Evolutionary conservation across 164 flowering plant genomes (phyloP).

Genomic region (Vitis rupestris): DNA sequence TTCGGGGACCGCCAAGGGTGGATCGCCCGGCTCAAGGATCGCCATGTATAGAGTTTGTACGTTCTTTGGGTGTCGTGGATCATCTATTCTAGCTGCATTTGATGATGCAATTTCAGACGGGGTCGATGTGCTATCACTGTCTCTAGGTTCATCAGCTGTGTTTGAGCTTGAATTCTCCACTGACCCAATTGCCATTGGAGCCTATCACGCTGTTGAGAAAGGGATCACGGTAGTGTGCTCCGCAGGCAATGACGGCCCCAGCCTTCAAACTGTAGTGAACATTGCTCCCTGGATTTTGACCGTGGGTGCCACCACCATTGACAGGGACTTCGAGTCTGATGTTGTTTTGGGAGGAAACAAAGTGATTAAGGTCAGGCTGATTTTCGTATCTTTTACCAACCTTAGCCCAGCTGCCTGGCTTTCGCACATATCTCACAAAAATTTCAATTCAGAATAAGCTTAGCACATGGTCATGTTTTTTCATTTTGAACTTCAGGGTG

Average conservation of each 20-base stretch:
- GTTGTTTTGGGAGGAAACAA: slow-evolving; percentile 45
- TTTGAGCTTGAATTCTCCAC: slow-evolving; percentile 20
- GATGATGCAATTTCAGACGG: slow-evolving; percentile 79
- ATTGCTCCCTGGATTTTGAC: slow-evolving; percentile 84
- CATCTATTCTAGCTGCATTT: slow-evolving; percentile 61
- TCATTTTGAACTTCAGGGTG: slow-evolving; percentile 18
- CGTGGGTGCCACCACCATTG: slow-evolving; percentile 58
- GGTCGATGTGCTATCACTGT: slow-evolving; percentile 63
- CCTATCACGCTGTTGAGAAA: slow-evolving; percentile 72
- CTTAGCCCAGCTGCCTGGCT: no score
- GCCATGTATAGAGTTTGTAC: slow-evolving; percentile 67
- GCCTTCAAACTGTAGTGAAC: slow-evolving; percentile 43
- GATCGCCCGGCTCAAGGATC: slow-evolving; percentile 59
- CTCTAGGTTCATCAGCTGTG: slow-evolving; percentile 45
- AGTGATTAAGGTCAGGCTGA: slow-evolving; percentile 46
- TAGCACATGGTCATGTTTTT: neutral
- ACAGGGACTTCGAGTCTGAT: slow-evolving; percentile 43
- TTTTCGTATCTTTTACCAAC: neutral
- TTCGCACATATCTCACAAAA: neutral
- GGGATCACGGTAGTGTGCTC: slow-evolving; percentile 76
- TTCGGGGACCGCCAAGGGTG: slow-evolving; percentile 67
- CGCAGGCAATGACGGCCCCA: slow-evolving; percentile 75
- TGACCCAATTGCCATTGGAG: slow-evolving; percentile 78
- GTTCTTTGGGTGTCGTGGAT: slow-evolving; percentile 50
- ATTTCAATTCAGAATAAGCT: no score